phyloP scores from a whole-genome alignment of 2,329 filamentous ascomycete species.

The Scytalidium lignicola region DNA sequence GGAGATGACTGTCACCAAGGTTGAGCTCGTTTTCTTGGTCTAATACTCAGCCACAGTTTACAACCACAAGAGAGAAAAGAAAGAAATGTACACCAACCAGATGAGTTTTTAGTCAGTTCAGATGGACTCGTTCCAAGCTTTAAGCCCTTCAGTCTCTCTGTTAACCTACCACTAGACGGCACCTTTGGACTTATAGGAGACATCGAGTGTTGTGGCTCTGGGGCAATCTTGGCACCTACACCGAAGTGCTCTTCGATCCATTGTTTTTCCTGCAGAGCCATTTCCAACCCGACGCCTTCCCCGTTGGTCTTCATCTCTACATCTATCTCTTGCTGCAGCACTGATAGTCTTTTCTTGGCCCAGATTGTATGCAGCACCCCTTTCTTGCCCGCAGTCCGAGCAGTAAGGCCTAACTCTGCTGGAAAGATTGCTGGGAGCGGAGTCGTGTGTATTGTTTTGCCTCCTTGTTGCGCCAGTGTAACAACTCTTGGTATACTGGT shows the following conservation, averaged over 20 bases:
- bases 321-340: conserved; percentile 72
- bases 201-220: conserved; percentile 29
- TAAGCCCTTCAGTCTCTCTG: conserved; percentile 75
- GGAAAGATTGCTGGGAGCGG: conserved; percentile 85
- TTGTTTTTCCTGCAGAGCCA: conserved; percentile 75
- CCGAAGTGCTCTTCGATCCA: conserved; percentile 80
- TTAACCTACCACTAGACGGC: conserved; percentile 62
- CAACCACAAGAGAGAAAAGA: neutral
- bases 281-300: conserved; percentile 78
- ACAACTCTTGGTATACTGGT: conserved; percentile 67
- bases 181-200: conserved; percentile 54
- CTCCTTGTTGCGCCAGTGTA: conserved; percentile 48
- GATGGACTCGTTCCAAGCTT: conserved; percentile 69
- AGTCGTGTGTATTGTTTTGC: conserved; percentile 57
- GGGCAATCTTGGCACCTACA: conserved; percentile 16
- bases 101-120: conserved; percentile 50
- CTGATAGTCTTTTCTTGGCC: conserved; percentile 75
- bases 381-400: conserved; percentile 63
- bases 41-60: neutral
- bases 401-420: conserved; percentile 63
- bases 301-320: conserved; percentile 67
- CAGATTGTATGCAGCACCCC: conserved; percentile 86
- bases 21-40: neutral
- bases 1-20: conserved; percentile 29
- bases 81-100: conserved; percentile 38